Evolutionary conservation across 1,284 basidiomycete genomes (phyloP), one percentile per base, ranked within the genome.

Genomic region (Ganoderma resinaceum): DNA sequence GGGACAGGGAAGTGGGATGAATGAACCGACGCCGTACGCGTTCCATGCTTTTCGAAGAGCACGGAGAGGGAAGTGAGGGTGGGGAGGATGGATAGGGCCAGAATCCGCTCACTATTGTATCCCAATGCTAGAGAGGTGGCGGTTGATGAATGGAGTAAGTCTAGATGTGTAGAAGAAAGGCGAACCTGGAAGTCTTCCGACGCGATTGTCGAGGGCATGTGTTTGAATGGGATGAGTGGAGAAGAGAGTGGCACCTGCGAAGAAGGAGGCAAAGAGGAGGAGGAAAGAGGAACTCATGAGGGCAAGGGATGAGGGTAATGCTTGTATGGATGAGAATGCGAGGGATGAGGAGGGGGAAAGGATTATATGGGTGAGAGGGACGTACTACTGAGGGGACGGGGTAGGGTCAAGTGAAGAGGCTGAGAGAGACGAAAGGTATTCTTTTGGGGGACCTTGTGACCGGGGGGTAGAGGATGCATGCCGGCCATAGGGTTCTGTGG

Each of bases 81-180:
- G 18, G n/a, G 43, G n/a, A 23, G 33, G 43, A 14, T 62, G 23
- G 35, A 43, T 63, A n/a, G 38, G 16, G 23, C 5, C 43, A 31
- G 2, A 12, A 49, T 8, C 37, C 4, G 69, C 79, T 66, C 69
- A 80, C 80, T 79, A 60, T 80, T 81, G 62, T 80, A 80, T 7
- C 78, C 80, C 57, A 82, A 63, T 11, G 76, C 78, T 79, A 31
- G 16, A 26, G 3, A 3, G 31, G 1, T 8, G n/a, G 14, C 23
- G 6, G 37, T 59, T 9, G 62, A 40, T 18, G 6, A 20, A 31
- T 1, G 33, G 62, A 16, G 18, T 16, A n/a, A 11, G 11, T 49
- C 26, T 12, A 6, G 7, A 26, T 35, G 35, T 0, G 18, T 0
- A 8, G 20, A 20, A 20, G 1, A 18, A n/a, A 26, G 2, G 33